These are phyloP conservation scores for Xylaria sp. DNA, from an alignment of 2,329 filamentous ascomycete species.

Conservation along the genomic window DNA sequence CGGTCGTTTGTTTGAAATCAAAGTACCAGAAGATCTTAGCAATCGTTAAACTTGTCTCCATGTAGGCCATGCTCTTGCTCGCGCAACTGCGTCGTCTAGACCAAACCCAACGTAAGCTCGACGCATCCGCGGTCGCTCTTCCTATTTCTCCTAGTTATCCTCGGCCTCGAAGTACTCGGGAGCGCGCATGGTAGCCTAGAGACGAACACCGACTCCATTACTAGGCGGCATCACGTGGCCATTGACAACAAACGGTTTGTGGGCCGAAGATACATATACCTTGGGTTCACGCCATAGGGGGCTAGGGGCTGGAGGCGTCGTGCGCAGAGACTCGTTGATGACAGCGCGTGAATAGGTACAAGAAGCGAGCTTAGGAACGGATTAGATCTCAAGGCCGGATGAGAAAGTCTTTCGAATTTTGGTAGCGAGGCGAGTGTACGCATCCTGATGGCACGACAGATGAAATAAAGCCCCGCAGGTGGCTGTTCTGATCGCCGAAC, in stretches of 20 bases:
- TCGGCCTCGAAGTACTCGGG: constrained; percentile 13
- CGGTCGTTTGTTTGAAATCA: constrained; percentile 3
- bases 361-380: constrained; percentile 5
- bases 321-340: constrained; percentile 20
- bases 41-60: constrained; percentile 8
- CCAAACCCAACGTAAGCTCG: constrained; percentile 1
- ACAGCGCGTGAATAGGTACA: constrained; percentile 26
- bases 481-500: no score
- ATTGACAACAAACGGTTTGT: constrained; percentile 10
- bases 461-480: background rate
- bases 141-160: background rate
- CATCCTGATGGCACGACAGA: background rate
- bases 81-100: constrained; percentile 10
- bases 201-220: constrained; percentile 19
- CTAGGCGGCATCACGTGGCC: constrained; percentile 15
- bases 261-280: background rate
- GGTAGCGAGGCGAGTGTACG: constrained; percentile 10
- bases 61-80: constrained; percentile 10
- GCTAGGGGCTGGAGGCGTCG: constrained; percentile 15
- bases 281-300: background rate
- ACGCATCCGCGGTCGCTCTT: background rate
- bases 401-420: constrained; percentile 24
- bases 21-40: constrained; percentile 17
- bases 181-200: constrained; percentile 21
- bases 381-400: constrained; percentile 8